phyloP scores from a whole-genome alignment of 2,329 filamentous ascomycete genomes.

The Colletotrichum simmondsii region DNA sequence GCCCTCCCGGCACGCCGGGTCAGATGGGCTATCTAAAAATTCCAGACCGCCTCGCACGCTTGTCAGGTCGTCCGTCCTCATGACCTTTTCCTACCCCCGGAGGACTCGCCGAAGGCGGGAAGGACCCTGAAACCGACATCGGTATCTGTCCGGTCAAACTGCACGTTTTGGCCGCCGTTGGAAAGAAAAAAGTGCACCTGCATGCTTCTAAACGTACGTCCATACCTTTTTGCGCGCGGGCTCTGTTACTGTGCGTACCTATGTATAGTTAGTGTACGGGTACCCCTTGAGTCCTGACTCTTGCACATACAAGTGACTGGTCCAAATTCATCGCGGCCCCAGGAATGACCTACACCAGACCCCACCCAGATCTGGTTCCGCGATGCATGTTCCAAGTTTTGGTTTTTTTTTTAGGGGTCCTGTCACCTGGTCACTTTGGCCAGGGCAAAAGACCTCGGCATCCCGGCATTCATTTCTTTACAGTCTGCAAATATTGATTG shows the following conservation, averaged over 20 bases:
- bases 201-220: not conserved
- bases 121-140: slow-evolving; percentile 33
- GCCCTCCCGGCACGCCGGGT: not conserved
- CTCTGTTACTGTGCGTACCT: too few species aligned
- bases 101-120: slow-evolving; percentile 5
- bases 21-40: slow-evolving; percentile 15
- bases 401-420: slow-evolving; percentile 29
- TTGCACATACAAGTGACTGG: not conserved
- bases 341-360: not conserved
- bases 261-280: not conserved
- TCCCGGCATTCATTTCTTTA: not conserved
- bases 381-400: slow-evolving; percentile 31
- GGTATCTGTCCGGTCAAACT: slow-evolving; percentile 16
- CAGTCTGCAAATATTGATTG: not conserved
- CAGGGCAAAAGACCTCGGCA: slow-evolving; percentile 14
- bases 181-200: not conserved
- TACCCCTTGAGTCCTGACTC: not conserved
- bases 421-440: slow-evolving; percentile 5
- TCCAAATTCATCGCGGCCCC: not conserved
- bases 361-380: slow-evolving; percentile 25
- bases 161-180: not conserved
- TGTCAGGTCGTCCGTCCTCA: slow-evolving; percentile 28
- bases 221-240: too few species aligned
- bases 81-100: slow-evolving; percentile 11
- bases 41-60: slow-evolving; percentile 30